Base-by-base conservation (phyloP, 2,329 filamentous ascomycete genomes). In the Colletotrichum falcatum region DNA sequence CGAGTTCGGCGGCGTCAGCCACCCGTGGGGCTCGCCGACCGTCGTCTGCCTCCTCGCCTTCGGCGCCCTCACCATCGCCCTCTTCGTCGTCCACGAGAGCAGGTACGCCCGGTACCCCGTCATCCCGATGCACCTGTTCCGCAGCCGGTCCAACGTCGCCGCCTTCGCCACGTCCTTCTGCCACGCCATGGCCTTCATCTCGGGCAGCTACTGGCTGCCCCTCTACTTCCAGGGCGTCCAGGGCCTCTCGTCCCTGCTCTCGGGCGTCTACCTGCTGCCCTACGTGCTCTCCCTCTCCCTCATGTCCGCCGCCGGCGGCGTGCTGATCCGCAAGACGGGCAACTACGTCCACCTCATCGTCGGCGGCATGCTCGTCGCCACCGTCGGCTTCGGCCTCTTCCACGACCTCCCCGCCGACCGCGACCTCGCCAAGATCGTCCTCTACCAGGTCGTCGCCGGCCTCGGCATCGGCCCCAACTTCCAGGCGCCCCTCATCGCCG, bases 171-270 rank as follows among this genome's bases (percentile, higher is more conserved):
- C 85, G 3, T 79, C 77, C 46, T 82, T 84, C 61, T 81, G 82
- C 66, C 84, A 88, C 70, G 81, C 80, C 0, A 82, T 90, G 75
- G 86, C 89, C 42, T 92, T 91, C 78, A 90, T 92, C 49, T 88
- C 86, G 0, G 85, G 85, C 1, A 87, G 89, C 60, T 94, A 93
- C 79, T 94, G 92, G 75, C 82, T 94, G 33, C 92, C 92, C 0
- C 83, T 94, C 0, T 94, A 91, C 79, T 90, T 93, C 64, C 92
- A 95, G 77, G 86, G 89, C 3, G 91, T 91, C 0, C 85, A 90
- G 2, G 85, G 85, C 61, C 88, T 88, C 1, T 85, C 85, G 0
- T 89, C 91, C 0, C 81, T 92, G 42, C 82, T 83, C n/a, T 92
- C 89, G 0, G 87, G 87, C 5, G 77, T 91, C 0, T 85, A 91